These are phyloP conservation scores for Caryopteris hybrid DNA, from an alignment of 305 asterid species.

Conservation along the genomic window DNA sequence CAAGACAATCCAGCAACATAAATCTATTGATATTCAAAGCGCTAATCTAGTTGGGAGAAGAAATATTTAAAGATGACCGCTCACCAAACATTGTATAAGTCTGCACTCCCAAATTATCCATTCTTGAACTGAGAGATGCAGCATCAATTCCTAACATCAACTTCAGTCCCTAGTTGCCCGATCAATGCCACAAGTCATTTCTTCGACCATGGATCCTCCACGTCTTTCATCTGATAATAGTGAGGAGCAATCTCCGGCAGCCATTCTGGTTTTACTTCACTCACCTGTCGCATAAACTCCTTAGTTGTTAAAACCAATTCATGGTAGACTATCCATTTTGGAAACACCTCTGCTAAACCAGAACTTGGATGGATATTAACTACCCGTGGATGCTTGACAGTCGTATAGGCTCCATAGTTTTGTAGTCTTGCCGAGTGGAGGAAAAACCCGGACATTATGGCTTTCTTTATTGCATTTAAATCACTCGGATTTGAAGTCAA, in stretches of 20 bases:
- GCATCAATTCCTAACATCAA: not conserved
- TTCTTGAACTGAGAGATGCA: no score
- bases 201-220: not conserved
- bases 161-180: not conserved
- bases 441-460: constrained; percentile 67
- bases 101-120: no score
- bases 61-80: no score
- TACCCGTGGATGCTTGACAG: constrained; percentile 57
- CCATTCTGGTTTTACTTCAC: not conserved
- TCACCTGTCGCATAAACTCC: constrained; percentile 7
- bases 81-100: no score
- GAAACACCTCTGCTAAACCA: constrained; percentile 54
- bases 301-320: not conserved
- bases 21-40: no score
- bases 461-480: constrained; percentile 58
- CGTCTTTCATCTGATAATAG: not conserved
- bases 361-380: constrained; percentile 83
- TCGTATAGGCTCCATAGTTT: constrained; percentile 59
- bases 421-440: constrained; percentile 72
- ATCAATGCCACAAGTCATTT: not conserved
- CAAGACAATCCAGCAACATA: no score
- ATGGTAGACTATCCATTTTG: constrained; percentile 4
- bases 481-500: constrained; percentile 48
- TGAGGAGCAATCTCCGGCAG: constrained; percentile 3
- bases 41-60: no score